Percentiles rank a stretch among this genome's conserved stretches.
phyloP scores from a whole-genome alignment of 345 rosid genomes.

The Limnanthes douglasii region DNA sequence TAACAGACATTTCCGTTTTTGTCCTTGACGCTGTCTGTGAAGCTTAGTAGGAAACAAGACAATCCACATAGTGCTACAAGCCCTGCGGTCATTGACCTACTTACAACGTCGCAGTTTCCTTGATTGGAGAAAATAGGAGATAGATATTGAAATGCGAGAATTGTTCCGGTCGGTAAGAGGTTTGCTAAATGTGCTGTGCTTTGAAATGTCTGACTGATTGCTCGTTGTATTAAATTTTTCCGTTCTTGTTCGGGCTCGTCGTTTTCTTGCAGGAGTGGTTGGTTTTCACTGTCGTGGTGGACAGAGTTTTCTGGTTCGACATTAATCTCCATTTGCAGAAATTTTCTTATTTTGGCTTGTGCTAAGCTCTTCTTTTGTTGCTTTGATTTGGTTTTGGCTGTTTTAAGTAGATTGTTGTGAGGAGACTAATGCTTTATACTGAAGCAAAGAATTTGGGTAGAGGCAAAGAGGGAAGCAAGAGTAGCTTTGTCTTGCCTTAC shows the following conservation, averaged over 20 bases:
- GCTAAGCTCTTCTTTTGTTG: no score
- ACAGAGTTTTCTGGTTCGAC: no score
- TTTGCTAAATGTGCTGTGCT: slow-evolving; percentile 90
- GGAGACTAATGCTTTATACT: no score
- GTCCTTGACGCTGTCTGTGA: slow-evolving; percentile 76
- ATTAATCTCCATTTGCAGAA: no score
- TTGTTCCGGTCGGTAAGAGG: slow-evolving; percentile 83
- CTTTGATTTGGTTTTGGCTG: no score
- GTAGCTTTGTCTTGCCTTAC: no score
- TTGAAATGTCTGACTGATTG: slow-evolving; percentile 68
- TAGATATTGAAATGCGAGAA: slow-evolving; percentile 81
- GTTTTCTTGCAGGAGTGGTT: slow-evolving; percentile 28
- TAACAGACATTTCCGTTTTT: slow-evolving; percentile 51
- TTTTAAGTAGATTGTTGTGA: no score
- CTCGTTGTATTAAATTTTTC: slow-evolving; percentile 45
- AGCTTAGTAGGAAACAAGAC: slow-evolving; percentile 55
- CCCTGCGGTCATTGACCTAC: slow-evolving; percentile 38
- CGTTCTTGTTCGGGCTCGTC: slow-evolving; percentile 20
- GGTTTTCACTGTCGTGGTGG: no score
- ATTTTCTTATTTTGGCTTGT: no score
- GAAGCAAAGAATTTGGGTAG: no score
- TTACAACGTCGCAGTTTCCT: slow-evolving; percentile 50
- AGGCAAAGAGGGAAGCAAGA: no score
- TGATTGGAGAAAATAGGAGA: slow-evolving; percentile 68
- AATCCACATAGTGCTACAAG: slow-evolving; percentile 49